Evolutionary conservation across 2,329 filamentous ascomycete genomes (phyloP).

Genomic region (Colletotrichum horii): DNA sequence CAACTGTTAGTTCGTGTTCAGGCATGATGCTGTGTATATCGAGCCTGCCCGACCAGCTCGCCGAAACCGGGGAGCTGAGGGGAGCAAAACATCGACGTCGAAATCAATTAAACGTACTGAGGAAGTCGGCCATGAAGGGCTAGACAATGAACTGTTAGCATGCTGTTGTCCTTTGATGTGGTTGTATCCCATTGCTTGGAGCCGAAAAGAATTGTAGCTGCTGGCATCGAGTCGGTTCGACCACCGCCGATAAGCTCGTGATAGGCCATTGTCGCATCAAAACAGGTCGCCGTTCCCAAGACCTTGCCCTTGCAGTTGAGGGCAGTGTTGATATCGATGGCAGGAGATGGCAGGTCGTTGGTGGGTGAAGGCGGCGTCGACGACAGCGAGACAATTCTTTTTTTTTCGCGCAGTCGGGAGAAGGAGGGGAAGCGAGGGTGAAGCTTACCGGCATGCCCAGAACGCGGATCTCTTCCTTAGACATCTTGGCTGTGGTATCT

Average conservation of each 20-base stretch:
- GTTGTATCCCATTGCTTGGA: background rate
- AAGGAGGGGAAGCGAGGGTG: constrained; percentile 13
- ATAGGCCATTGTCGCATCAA: background rate
- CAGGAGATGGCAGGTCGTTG: background rate
- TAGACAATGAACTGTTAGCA: constrained; percentile 50
- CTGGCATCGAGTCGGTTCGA: background rate
- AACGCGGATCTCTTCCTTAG: constrained; percentile 56
- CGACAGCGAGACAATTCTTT: constrained; percentile 30
- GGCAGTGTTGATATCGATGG: constrained; percentile 1
- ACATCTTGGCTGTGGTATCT: constrained; percentile 54
- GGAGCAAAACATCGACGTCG: background rate
- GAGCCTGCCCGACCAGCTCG: background rate
- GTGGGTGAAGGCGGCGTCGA: constrained; percentile 25
- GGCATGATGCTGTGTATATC: background rate
- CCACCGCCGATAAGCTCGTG: background rate
- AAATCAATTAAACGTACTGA: constrained; percentile 77
- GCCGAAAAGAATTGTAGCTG: background rate
- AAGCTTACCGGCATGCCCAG: constrained; percentile 72
- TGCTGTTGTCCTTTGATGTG: background rate
- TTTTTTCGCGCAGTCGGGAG: constrained; percentile 24
- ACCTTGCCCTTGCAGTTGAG: background rate
- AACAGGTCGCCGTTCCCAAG: too few species aligned
- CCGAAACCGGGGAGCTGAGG: background rate
- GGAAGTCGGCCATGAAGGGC: constrained; percentile 97
- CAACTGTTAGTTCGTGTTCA: constrained; percentile 27